A percentile compares a stretch with the other conserved stretches of the same genome.
Conservation (phyloP, 2,329 filamentous ascomycete genomes). For the Trichoderma cornu-damae region DNA sequence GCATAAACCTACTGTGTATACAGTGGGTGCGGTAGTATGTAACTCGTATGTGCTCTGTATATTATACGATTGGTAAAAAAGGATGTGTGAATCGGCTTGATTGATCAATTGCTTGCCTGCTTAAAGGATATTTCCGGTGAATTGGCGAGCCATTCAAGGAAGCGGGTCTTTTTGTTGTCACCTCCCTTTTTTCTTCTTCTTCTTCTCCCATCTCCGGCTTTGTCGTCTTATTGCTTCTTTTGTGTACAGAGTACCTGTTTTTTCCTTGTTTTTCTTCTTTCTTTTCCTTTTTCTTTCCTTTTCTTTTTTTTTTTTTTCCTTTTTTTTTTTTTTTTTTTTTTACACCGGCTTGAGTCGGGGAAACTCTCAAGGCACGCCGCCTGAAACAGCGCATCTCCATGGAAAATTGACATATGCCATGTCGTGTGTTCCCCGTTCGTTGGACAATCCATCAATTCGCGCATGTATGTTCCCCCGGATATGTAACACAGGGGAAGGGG, state of each 20-base stretch:
- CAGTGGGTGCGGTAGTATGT: neutral
- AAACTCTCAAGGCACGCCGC: neutral
- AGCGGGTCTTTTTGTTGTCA: neutral
- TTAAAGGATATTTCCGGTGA: neutral
- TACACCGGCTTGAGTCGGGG: constrained; percentile 10
- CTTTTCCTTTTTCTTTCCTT: neutral
- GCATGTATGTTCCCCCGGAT: constrained; percentile 9
- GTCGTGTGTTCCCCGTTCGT: neutral
- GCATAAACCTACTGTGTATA: neutral
- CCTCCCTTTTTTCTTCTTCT: neutral
- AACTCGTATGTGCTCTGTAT: no score
- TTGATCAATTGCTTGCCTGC: neutral
- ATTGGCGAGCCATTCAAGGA: neutral
- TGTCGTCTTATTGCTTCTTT: neutral
- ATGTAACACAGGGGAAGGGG: no score
- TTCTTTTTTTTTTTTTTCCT: neutral
- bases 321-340: neutral
- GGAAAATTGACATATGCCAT: neutral
- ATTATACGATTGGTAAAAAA: neutral
- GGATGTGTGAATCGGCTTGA: no score
- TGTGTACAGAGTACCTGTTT: no score
- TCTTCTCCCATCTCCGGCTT: neutral
- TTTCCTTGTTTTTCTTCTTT: no score
- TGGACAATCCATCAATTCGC: constrained; percentile 11
- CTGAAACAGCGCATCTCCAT: neutral